Conservation (phyloP, 2,329 filamentous ascomycete species). For the Coleophoma crateriformis region DNA sequence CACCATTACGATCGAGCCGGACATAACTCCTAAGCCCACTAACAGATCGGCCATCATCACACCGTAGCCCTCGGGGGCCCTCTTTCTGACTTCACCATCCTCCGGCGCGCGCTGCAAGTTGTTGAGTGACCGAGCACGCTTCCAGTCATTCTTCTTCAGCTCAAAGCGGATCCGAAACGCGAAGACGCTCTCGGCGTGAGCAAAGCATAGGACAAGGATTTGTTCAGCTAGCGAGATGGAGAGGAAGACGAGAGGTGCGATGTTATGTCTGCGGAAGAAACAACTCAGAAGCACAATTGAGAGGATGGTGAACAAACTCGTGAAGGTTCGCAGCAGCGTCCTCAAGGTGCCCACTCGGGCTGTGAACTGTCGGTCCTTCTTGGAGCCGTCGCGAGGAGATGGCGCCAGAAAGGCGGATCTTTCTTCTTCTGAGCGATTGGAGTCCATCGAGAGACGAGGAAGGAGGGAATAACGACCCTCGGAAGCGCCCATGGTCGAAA, state of each 20-base stretch:
- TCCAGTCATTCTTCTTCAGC: conserved; percentile 1
- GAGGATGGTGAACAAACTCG: background rate
- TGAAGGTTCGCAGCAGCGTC: background rate
- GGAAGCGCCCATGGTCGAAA: background rate
- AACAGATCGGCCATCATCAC: background rate
- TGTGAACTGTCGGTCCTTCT: background rate
- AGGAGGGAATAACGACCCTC: background rate
- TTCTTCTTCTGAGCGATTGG: background rate
- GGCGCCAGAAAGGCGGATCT: background rate
- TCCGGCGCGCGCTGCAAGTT: background rate
- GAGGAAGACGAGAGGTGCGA: background rate
- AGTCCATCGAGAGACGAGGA: background rate
- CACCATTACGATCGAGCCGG: background rate
- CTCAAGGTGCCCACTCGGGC: background rate
- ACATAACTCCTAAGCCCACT: background rate
- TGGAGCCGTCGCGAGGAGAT: background rate
- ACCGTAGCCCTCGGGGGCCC: background rate
- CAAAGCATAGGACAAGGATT: background rate
- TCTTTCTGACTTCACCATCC: background rate
- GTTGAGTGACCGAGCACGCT: background rate
- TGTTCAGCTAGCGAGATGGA: background rate
- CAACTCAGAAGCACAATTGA: background rate
- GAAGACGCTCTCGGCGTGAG: background rate
- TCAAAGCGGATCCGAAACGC: background rate
- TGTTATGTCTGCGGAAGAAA: background rate